Percentiles rank a stretch among this genome's conserved stretches.
These are phyloP conservation scores for Trichoderma gracile DNA, from an alignment of 2,329 filamentous ascomycete genomes.

Conservation along the genomic window DNA sequence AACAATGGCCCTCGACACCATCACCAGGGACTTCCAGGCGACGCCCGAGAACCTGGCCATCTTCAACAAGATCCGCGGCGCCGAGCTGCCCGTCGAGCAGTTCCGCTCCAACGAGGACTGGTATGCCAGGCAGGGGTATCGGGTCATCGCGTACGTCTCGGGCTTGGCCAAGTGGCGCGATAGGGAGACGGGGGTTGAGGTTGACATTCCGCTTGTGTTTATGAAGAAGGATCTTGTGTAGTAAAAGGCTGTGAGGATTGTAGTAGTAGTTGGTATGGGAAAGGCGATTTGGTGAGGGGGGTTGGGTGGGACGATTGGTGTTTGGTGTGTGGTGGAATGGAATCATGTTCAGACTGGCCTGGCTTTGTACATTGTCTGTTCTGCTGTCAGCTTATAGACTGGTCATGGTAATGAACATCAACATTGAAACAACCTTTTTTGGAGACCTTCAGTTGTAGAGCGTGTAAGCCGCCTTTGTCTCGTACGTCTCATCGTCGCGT, in stretches of 20 bases:
- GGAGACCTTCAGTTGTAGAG: too few species aligned
- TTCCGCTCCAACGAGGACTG: constrained; percentile 36
- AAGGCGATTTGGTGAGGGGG: neutral
- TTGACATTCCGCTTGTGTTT: constrained; percentile 29
- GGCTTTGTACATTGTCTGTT: too few species aligned
- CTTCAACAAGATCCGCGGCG: constrained; percentile 35
- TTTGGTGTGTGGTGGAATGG: too few species aligned
- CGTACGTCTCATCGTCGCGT: too few species aligned
- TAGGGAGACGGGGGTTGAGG: constrained; percentile 24
- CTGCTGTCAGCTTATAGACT: too few species aligned
- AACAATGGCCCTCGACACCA: constrained; percentile 42
- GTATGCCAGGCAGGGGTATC: constrained; percentile 37
- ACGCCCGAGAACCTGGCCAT: constrained; percentile 30
- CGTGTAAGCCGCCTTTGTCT: too few species aligned
- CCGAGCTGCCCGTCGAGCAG: constrained; percentile 28
- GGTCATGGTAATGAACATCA: too few species aligned
- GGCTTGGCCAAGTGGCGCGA: constrained; percentile 29
- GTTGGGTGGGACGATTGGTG: neutral
- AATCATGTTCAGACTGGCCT: too few species aligned
- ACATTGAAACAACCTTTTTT: too few species aligned
- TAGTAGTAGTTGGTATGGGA: neutral
- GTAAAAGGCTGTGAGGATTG: too few species aligned
- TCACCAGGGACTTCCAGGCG: constrained; percentile 35
- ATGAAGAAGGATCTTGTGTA: constrained; percentile 32
- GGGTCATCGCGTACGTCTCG: constrained; percentile 25